These are phyloP conservation scores for Pseudonitzschia delicatissima DNA, from an alignment of 108 stramenopile species.

Conservation along the genomic window DNA sequence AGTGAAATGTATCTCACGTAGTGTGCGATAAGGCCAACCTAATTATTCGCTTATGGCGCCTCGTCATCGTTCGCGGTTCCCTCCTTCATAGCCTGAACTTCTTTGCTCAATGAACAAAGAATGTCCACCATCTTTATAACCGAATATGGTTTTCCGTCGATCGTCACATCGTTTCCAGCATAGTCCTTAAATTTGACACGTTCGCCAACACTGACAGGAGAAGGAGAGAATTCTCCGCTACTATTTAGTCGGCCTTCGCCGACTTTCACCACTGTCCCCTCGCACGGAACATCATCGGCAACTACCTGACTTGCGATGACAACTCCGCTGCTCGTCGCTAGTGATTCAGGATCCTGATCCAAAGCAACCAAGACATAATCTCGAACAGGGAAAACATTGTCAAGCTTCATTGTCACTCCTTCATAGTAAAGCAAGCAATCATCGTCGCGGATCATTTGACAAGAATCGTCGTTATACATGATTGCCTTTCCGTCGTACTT, in stretches of 20 bases:
- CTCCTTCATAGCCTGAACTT: conserved; percentile 4
- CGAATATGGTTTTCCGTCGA: conserved; percentile 84
- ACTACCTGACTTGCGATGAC: conserved; percentile 81
- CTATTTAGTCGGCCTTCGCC: conserved; percentile 90
- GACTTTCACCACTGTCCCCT: conserved; percentile 89
- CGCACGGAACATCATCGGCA: conserved; percentile 66
- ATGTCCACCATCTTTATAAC: conserved; percentile 91
- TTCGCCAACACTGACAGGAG: conserved; percentile 81
- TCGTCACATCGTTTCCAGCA: conserved; percentile 90
- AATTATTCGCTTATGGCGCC: conserved; percentile 3
- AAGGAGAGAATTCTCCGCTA: conserved; percentile 69
- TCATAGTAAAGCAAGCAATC: conserved; percentile 86
- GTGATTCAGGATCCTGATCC: conserved; percentile 49
- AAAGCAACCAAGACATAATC: conserved; percentile 89
- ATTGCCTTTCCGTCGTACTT: conserved; percentile 89
- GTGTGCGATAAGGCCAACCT: no score
- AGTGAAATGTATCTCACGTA: no score
- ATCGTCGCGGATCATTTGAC: conserved; percentile 92
- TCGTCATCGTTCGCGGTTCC: not conserved
- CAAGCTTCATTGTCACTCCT: conserved; percentile 82
- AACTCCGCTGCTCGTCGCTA: conserved; percentile 80
- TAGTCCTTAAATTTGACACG: conserved; percentile 93
- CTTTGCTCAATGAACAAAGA: conserved; percentile 42
- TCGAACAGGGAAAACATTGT: conserved; percentile 78
- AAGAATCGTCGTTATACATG: conserved; percentile 87